Percentiles rank a stretch among this genome's conserved stretches.
Evolutionary conservation across 2,329 filamentous ascomycete genomes (phyloP).

Genomic region (Colletotrichum orchidophilum): DNA sequence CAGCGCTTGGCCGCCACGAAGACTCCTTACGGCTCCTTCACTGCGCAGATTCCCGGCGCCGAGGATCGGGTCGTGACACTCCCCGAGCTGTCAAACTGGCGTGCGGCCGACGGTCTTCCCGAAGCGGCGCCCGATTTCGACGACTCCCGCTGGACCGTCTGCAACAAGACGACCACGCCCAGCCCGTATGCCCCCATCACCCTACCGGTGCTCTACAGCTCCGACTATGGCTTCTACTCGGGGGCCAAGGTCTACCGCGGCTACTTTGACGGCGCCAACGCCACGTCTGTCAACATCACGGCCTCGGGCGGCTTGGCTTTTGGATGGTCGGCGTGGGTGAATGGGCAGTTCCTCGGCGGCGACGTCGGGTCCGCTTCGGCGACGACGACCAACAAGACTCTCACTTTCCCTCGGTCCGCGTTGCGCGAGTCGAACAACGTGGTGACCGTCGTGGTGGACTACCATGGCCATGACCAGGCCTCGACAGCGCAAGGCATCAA

Average conservation of each 20-base stretch:
- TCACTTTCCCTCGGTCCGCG: slow-evolving; percentile 57
- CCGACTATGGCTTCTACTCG: slow-evolving; percentile 80
- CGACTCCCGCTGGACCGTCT: slow-evolving; percentile 72
- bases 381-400: slow-evolving; percentile 56
- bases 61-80: slow-evolving; percentile 55
- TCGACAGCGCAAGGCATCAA: slow-evolving; percentile 72
- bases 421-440: slow-evolving; percentile 63
- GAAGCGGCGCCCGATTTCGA: slow-evolving; percentile 73
- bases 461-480: slow-evolving; percentile 72
- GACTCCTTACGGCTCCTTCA: slow-evolving; percentile 55
- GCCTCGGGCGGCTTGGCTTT: slow-evolving; percentile 76
- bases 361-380: slow-evolving; percentile 63
- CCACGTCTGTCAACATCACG: slow-evolving; percentile 66
- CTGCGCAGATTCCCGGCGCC: slow-evolving; percentile 57
- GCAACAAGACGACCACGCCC: slow-evolving; percentile 65
- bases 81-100: slow-evolving; percentile 72
- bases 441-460: slow-evolving; percentile 77
- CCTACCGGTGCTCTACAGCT: slow-evolving; percentile 74
- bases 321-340: slow-evolving; percentile 74
- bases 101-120: slow-evolving; percentile 75
- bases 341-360: slow-evolving; percentile 71
- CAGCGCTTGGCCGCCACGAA: slow-evolving; percentile 46
- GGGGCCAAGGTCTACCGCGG: slow-evolving; percentile 77
- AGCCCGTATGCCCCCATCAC: slow-evolving; percentile 66
- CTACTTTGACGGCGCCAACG: slow-evolving; percentile 71